A percentile compares a stretch with the other conserved stretches of the same genome.
phyloP scores from a whole-genome alignment of 306 rosid genomes.

The Senna tora region DNA sequence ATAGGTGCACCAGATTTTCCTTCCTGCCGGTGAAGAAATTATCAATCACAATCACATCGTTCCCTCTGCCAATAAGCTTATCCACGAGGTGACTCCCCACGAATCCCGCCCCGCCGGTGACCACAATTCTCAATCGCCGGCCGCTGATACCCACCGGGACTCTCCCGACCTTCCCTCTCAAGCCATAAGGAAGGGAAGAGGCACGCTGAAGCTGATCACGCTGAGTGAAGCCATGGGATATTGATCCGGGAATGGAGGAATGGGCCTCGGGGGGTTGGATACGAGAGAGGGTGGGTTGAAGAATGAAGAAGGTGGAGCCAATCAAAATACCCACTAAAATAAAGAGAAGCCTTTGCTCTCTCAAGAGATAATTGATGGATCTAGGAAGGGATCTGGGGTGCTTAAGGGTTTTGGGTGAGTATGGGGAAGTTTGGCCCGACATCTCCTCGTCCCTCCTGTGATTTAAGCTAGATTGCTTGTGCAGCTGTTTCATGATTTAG shows the following conservation, averaged over 20 bases:
- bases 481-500: constrained; percentile 57
- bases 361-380: constrained; percentile 78
- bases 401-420: constrained; percentile 78
- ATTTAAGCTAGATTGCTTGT: constrained; percentile 62
- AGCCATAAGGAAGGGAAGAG: constrained; percentile 7
- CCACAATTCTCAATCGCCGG: constrained; percentile 57
- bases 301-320: constrained; percentile 86
- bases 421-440: constrained; percentile 46
- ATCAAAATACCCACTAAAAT: constrained; percentile 84
- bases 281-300: constrained; percentile 78
- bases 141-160: constrained; percentile 52
- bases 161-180: constrained; percentile 43
- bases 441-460: constrained; percentile 73
- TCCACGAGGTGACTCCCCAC: constrained; percentile 68
- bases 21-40: constrained; percentile 73
- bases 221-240: constrained; percentile 17
- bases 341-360: constrained; percentile 91
- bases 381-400: constrained; percentile 84
- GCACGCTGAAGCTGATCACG: constrained; percentile 33
- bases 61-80: constrained; percentile 51
- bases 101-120: constrained; percentile 70
- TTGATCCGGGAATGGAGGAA: constrained; percentile 34
- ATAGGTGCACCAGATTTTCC: constrained; percentile 57
- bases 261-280: constrained; percentile 59
- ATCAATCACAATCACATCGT: constrained; percentile 67